Percentiles rank a stretch among this genome's conserved stretches.
These are phyloP conservation scores for Acidiella bohemica DNA, from an alignment of 495 filamentous ascomycete species.

Conservation along the genomic window DNA sequence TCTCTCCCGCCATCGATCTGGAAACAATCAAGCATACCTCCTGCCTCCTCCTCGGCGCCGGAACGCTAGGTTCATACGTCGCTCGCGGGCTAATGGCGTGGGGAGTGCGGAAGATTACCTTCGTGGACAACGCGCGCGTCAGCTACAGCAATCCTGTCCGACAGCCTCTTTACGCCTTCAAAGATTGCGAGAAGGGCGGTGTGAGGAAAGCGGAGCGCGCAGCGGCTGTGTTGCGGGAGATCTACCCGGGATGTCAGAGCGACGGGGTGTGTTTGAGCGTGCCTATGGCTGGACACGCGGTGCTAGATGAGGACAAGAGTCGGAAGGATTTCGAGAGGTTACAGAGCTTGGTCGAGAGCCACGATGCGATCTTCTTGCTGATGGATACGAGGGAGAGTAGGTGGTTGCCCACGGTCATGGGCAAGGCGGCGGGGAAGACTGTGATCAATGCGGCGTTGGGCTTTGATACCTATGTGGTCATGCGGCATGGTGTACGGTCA, in stretches of 20 bases:
- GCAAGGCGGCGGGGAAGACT: constrained; percentile 80
- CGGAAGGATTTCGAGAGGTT: constrained; percentile 63
- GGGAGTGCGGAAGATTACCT: constrained; percentile 94
- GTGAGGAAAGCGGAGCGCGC: constrained; percentile 72
- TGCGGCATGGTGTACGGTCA: constrained; percentile 64
- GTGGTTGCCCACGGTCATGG: constrained; percentile 97
- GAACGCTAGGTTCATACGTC: constrained; percentile 88
- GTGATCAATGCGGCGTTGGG: constrained; percentile 93
- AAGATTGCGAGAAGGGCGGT: constrained; percentile 77
- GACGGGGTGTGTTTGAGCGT: constrained; percentile 68
- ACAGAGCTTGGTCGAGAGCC: constrained; percentile 60
- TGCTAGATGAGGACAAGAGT: constrained; percentile 48
- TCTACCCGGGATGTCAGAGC: constrained; percentile 81
- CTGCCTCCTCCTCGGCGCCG: constrained; percentile 87
- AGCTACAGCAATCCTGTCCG: constrained; percentile 97
- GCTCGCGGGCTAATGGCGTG: constrained; percentile 83
- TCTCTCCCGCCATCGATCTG: constrained; percentile 75
- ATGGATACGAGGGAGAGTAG: constrained; percentile 93
- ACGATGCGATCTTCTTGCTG: constrained; percentile 86
- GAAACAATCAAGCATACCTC: constrained; percentile 81
- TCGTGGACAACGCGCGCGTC: constrained; percentile 86
- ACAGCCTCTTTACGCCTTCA: constrained; percentile 80
- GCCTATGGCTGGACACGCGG: constrained; percentile 88
- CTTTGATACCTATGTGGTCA: constrained; percentile 92
- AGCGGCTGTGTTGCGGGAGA: constrained; percentile 65